Percentiles rank a stretch among this genome's conserved stretches.
Evolutionary conservation across 176 grass and related monocot species (phyloP).

Genomic region (Cenchrus purpureus): DNA sequence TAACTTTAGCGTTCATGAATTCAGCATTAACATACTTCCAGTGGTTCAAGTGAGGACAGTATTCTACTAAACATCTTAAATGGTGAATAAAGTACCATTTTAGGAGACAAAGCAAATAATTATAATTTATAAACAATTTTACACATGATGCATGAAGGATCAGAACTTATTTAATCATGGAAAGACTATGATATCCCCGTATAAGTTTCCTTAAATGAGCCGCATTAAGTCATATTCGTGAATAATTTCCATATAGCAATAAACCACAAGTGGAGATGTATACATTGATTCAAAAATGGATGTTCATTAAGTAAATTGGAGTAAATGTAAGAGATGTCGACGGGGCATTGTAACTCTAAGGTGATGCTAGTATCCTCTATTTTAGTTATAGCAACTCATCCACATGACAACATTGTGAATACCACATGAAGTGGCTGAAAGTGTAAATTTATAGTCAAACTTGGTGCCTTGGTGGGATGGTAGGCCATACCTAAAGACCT

Average conservation of each 20-base stretch:
- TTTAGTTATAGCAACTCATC: conserved; percentile 7
- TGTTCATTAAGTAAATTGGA: neutral
- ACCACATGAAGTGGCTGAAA: conserved; percentile 27
- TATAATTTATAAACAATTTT: neutral
- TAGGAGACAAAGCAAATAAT: neutral
- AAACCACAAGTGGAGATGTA: neutral
- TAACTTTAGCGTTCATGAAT: neutral
- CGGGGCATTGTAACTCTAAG: neutral
- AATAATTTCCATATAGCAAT: neutral
- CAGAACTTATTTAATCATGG: conserved; percentile 5
- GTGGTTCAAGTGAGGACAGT: neutral
- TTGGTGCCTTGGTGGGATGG: neutral
- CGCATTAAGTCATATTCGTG: neutral
- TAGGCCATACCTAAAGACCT: conserved; percentile 73
- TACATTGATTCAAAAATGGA: neutral
- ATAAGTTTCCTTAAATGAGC: neutral
- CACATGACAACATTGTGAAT: neutral
- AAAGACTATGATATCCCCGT: neutral
- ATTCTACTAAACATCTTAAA: conserved; percentile 14
- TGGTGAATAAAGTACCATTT: neutral
- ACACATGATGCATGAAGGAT: neutral
- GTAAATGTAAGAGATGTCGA: conserved; percentile 9
- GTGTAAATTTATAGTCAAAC: conserved; percentile 3
- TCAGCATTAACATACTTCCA: neutral
- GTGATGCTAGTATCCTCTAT: neutral